phyloP scores from a whole-genome alignment of 2,329 filamentous ascomycete genomes.

The Fusarium aywerte region DNA sequence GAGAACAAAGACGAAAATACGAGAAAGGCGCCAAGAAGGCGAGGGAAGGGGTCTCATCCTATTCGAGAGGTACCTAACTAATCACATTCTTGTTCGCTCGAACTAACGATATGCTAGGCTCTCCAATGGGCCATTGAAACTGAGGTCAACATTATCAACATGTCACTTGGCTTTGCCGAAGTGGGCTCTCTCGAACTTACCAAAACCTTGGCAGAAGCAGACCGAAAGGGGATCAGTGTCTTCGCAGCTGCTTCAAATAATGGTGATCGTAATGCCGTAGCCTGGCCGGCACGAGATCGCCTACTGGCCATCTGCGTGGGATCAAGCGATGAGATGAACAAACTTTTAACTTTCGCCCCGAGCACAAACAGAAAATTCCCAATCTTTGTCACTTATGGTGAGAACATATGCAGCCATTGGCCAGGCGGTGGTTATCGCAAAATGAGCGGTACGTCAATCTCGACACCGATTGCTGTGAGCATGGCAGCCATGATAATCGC shows the following conservation, averaged over 20 bases:
- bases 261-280: slow-evolving; percentile 19
- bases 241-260: slow-evolving; percentile 31
- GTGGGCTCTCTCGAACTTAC: slow-evolving; percentile 23
- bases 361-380: slow-evolving; percentile 6
- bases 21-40: background rate
- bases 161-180: slow-evolving; percentile 24
- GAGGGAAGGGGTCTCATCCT: background rate
- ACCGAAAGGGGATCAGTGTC: slow-evolving; percentile 11
- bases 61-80: background rate
- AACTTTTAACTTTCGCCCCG: slow-evolving; percentile 12
- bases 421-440: slow-evolving; percentile 17
- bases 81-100: background rate
- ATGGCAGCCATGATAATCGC: slow-evolving; percentile 31
- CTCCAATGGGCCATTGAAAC: slow-evolving; percentile 27
- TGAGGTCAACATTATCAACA: slow-evolving; percentile 25
- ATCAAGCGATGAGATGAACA: slow-evolving; percentile 17
- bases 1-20: background rate
- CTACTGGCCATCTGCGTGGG: slow-evolving; percentile 24
- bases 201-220: slow-evolving; percentile 8
- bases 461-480: slow-evolving; percentile 24
- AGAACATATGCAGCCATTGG: slow-evolving; percentile 26
- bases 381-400: slow-evolving; percentile 19
- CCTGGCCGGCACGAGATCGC: slow-evolving; percentile 27
- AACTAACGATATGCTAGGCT: slow-evolving; percentile 4
- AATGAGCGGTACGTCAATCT: slow-evolving; percentile 26